Base-by-base conservation (phyloP, 208 protist genomes). In the Wallacemonas sp. region DNA sequence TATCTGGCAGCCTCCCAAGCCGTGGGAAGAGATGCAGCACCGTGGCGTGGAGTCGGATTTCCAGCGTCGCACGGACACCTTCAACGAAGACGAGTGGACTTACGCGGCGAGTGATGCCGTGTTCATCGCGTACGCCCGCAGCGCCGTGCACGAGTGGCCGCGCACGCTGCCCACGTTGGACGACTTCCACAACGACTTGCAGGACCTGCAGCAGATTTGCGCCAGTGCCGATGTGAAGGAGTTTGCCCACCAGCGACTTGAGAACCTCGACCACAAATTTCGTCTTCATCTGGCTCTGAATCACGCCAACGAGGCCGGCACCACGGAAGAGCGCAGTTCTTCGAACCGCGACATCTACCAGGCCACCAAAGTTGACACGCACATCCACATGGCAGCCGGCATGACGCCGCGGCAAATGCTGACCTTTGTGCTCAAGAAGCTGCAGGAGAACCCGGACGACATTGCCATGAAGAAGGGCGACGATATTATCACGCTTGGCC, bases 341-440 rank as follows among this genome's bases (percentile, higher is more conserved):
- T 90, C 84, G 30, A 96, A 97, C 62, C 88, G 91, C 53, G 97
- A 98, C 70, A 97, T 98, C 62, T 98, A 97, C 67, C 91, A 98
- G 51, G 94, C 97, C 5, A 87, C 86, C 15, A 99, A 99, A 68
- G 96, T 99, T 31, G 98, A 99, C 70, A 99, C 96, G 22, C 97
- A 99, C 59, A 97, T 99, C 62, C 98, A 99, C 73, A 92, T 98
- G 71, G 93, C 95, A 1, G 93, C 97, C 14, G 94, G 93, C 19
- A 98, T 98, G 94, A 98, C 90, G 5, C 84, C 92, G 38, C 84
- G 92, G 66, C 93, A 98, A 53, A 83, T 99, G 14, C 74, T 98
- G 17, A 77, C 83, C 39, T 99, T 98, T 78, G 93, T 99, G 24
- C 80, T 98, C 55, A 77, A 88, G 45, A 98, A 99, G 66, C 59